Base-by-base conservation (phyloP, 371 early-diverging fungal genomes). In the Mortierella sp. region DNA sequence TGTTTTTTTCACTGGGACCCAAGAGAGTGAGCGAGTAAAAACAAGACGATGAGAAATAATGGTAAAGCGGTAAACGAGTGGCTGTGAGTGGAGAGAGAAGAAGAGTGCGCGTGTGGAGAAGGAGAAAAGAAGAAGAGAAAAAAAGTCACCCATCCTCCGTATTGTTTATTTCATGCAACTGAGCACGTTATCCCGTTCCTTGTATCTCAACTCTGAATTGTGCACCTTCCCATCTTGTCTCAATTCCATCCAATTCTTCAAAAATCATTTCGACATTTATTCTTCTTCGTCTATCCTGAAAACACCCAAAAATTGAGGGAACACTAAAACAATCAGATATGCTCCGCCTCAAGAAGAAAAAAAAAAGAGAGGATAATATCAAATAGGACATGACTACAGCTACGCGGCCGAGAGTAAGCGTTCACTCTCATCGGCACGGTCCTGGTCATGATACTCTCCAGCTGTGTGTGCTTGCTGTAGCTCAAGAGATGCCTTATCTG, bases 401-500 rank as follows among this genome's bases (percentile, higher is more conserved):
- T 43, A 73, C 19, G n/a, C 65, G 19, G 64, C 4, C 0, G 71
- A 53, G 47, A 80, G 53, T 13, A 80, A 53, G 3, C 81, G 53
- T 38, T 74, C 72, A 11, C 70, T 63, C 38, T 80, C 81, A 3
- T 70, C 79, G 8, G 33, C 50, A 3, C 10, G 8, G 11, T 59
- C 69, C 8, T 40, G 40, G 10, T 16, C 69, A 10, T 45, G 13
- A 0, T 62, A 22, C 15, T 47, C 65, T 41, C 55, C 47, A 16
- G 47, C 58, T n/a, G 38, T 32, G n/a, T 59, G 65, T 28, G 3
- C 65, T 40, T 75, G 52, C 58, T 70, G 58, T 10, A 58, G 59
- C 40, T 80, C 81, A 21, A 52, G 59, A 9, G 69, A 64, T 4
- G 72, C 81, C 57, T 63, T 65, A 16, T 80, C 81, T 13, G 81